Evolutionary conservation across 2,329 filamentous ascomycete genomes (phyloP), one percentile per base, ranked within the genome.

Genomic region (Bipolaris zeicola): DNA sequence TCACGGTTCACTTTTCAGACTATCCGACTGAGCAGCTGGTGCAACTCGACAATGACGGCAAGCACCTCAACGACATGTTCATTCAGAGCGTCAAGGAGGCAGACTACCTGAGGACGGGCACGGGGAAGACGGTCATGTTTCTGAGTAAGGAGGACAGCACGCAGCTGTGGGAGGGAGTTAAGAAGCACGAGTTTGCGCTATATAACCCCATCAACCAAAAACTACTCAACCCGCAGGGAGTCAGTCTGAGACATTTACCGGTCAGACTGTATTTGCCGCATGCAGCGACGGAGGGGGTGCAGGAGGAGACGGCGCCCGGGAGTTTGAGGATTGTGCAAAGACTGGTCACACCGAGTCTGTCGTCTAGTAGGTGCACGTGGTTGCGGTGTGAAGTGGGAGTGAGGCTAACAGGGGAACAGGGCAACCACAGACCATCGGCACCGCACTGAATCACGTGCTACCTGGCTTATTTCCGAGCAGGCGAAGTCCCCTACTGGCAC

Each of bases 91-190:
- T 90, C 60, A 90, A 90, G 71, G 88, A 90, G 82, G 92, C 93
- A 28, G 92, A 96, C 76, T 96, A 92, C 65, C 81, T 96, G 48
- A 86, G 93, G 49, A 94, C 95, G 65, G 92, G 92, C 42, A 95
- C 90, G 51, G 92, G 91, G 14, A 92, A 94, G 73, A 89, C 90
- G 58, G 93, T 96, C 69, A 96, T 96, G 91, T 89, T 87, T 51
- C 80, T 97, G 69, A 92, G 89, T 58, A 93, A 92, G 73, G 87
- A 90, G 43, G 88, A 96, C 73, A 95, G 91, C 13, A 91, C 88
- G 6, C 85, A 89, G 31, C 81, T 97, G 33, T 97, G 93, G 92
- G 84, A 88, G 63, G 85, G 90, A 8, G 90, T 96, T 39, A 83
- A 89, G 73, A 85, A 90, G 65, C 90, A 96, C 67, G 87, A 97